Evolutionary conservation across 345 rosid genomes (phyloP).

Genomic region (Murraya koenigii): DNA sequence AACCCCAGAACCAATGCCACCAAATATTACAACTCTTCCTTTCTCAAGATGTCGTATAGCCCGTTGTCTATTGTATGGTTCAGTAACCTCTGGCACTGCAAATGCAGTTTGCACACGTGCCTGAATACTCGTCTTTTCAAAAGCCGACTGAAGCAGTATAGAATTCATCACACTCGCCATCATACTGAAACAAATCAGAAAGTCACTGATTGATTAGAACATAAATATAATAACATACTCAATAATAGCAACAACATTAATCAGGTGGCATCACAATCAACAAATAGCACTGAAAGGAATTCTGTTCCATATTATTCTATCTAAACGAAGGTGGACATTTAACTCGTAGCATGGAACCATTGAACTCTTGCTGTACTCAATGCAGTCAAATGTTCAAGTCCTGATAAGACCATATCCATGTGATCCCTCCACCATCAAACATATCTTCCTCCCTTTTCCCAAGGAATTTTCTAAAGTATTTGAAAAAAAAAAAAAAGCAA

Average conservation of each 20-base stretch:
- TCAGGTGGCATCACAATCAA: background rate
- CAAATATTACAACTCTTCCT: conserved; percentile 55
- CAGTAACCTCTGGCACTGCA: conserved; percentile 39
- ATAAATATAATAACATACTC: background rate
- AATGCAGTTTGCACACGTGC: conserved; percentile 44
- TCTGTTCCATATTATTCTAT: background rate
- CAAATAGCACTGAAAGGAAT: conserved; percentile 1
- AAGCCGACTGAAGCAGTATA: conserved; percentile 48
- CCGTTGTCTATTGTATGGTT: conserved; percentile 42
- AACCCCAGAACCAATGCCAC: conserved; percentile 43
- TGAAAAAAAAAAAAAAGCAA: background rate
- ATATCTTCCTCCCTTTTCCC: background rate
- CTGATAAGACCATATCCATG: background rate
- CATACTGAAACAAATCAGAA: conserved; percentile 31
- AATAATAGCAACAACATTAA: background rate
- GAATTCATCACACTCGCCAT: conserved; percentile 57
- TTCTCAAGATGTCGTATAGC: conserved; percentile 54
- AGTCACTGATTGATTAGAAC: background rate
- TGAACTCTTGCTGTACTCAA: background rate
- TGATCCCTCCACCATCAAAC: background rate
- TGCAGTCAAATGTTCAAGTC: background rate
- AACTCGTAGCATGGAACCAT: background rate
- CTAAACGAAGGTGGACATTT: background rate
- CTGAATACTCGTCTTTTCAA: conserved; percentile 41
- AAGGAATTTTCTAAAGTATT: background rate